These are phyloP conservation scores for Kwoniella sp. DNA, from an alignment of 768 basidiomycete species.

Conservation along the genomic window DNA sequence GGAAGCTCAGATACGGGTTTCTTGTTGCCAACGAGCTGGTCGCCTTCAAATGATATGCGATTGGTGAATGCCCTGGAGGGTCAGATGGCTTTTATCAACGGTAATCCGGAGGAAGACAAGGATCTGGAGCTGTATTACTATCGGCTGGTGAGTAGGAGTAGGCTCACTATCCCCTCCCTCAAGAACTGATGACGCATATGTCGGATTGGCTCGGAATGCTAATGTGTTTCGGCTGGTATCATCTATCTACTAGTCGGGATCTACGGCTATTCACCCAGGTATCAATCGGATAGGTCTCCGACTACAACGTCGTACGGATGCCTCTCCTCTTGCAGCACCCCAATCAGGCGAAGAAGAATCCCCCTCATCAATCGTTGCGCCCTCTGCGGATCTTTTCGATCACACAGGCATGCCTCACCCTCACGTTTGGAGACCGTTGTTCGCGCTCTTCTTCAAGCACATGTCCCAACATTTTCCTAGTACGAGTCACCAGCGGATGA, in stretches of 20 bases:
- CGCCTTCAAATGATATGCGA: constrained; percentile 34
- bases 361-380: neutral
- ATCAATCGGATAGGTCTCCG: constrained; percentile 53
- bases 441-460: constrained; percentile 47
- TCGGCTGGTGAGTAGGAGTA: constrained; percentile 50
- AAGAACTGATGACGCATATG: no score
- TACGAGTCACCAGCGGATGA: constrained; percentile 32
- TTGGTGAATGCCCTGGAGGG: constrained; percentile 42
- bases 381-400: constrained; percentile 40
- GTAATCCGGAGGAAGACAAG: constrained; percentile 48
- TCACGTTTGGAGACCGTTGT: constrained; percentile 42
- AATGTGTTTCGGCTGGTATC: neutral
- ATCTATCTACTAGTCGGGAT: constrained; percentile 35
- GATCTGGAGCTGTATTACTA: constrained; percentile 53
- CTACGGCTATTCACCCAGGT: constrained; percentile 53
- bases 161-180: no score
- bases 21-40: constrained; percentile 10
- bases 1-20: neutral
- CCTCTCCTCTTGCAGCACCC: constrained; percentile 37
- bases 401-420: constrained; percentile 45
- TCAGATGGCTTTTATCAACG: constrained; percentile 49
- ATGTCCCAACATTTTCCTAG: constrained; percentile 52
- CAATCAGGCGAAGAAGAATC: constrained; percentile 33
- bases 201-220: no score
- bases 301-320: constrained; percentile 41